Conservation (phyloP, 2,329 filamentous ascomycete genomes). For the Phyllosticta paracitricarpa region DNA sequence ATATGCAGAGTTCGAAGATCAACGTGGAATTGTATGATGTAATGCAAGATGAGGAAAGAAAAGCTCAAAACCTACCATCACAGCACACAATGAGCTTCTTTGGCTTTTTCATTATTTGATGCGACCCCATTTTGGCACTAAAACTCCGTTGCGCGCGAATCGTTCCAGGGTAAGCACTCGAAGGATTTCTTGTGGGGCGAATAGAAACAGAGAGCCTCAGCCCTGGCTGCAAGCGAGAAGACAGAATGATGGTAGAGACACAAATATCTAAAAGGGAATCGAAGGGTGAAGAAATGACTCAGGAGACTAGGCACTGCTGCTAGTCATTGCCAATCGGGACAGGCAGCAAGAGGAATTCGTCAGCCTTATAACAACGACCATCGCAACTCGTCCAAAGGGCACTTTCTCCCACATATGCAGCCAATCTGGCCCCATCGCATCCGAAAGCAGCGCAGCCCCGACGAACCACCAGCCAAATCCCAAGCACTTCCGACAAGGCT, state of each 20-base stretch:
- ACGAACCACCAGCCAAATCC: neutral
- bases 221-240: neutral
- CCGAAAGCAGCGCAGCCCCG: neutral
- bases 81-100: constrained; percentile 10
- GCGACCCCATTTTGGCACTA: neutral
- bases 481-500: neutral
- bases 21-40: neutral
- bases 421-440: neutral
- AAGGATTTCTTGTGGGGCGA: no score
- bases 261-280: neutral
- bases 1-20: neutral
- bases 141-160: neutral
- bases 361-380: neutral
- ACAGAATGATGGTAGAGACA: neutral
- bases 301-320: neutral
- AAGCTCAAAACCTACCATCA: constrained; percentile 1
- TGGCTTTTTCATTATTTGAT: neutral
- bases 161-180: no score
- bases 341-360: neutral
- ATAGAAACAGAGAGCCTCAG: no score
- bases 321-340: neutral
- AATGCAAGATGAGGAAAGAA: neutral
- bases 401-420: neutral
- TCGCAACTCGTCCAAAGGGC: neutral
- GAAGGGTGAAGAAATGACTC: neutral